phyloP scores from a whole-genome alignment of 2,329 filamentous ascomycete species.

The Fusarium tuaranense region DNA sequence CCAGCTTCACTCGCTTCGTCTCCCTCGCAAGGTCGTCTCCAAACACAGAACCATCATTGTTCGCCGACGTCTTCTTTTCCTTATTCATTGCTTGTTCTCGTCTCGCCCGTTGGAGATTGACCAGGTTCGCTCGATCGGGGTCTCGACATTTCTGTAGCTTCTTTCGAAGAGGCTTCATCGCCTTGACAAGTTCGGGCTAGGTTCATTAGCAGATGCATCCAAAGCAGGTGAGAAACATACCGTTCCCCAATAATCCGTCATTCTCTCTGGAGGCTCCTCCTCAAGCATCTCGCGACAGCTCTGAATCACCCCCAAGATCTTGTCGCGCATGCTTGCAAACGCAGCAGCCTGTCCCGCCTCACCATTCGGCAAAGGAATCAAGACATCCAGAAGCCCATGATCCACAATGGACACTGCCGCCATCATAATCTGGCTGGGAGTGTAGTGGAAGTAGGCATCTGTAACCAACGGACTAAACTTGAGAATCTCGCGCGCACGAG shows the following conservation, averaged over 20 bases:
- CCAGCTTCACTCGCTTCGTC: slow-evolving; percentile 60
- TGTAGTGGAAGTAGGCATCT: slow-evolving; percentile 97
- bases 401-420: slow-evolving; percentile 84
- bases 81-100: slow-evolving; percentile 64
- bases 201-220: slow-evolving; percentile 28
- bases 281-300: slow-evolving; percentile 66
- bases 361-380: slow-evolving; percentile 55
- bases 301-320: slow-evolving; percentile 62
- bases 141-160: slow-evolving; percentile 82
- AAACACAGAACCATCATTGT: slow-evolving; percentile 60
- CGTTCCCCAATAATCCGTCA: slow-evolving; percentile 65
- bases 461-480: slow-evolving; percentile 87
- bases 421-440: slow-evolving; percentile 93
- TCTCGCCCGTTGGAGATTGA: slow-evolving; percentile 74
- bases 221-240: slow-evolving; percentile 48
- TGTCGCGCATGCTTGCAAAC: slow-evolving; percentile 53
- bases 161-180: slow-evolving; percentile 69
- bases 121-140: slow-evolving; percentile 78
- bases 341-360: slow-evolving; percentile 40
- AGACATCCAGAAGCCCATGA: slow-evolving; percentile 65
- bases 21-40: slow-evolving; percentile 54
- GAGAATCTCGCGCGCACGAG: slow-evolving; percentile 77
- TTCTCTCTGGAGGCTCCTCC: slow-evolving; percentile 67
- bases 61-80: slow-evolving; percentile 55
- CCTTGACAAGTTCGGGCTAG: slow-evolving; percentile 57